Percentiles rank a stretch among this genome's conserved stretches.
Evolutionary conservation across 768 basidiomycete species (phyloP).

Genomic region (Leccinum truebloodii): DNA sequence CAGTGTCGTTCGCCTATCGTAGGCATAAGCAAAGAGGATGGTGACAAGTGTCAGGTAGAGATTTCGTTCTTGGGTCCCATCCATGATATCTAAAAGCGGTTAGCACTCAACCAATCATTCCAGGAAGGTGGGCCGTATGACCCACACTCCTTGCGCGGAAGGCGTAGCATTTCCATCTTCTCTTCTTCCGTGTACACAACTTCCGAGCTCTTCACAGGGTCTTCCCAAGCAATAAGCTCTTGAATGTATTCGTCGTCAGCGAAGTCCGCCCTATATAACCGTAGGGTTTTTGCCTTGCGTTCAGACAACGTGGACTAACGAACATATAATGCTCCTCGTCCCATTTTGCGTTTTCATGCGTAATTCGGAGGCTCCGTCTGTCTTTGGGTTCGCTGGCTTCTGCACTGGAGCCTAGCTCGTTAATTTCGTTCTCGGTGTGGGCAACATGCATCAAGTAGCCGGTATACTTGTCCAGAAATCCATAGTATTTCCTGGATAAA

Average conservation of each 20-base stretch:
- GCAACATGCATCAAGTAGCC: slow-evolving; percentile 74
- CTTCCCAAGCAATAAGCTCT: slow-evolving; percentile 66
- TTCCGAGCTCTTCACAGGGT: slow-evolving; percentile 46
- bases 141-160: slow-evolving; percentile 57
- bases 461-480: slow-evolving; percentile 72
- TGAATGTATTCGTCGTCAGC: slow-evolving; percentile 75
- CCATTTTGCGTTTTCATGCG: slow-evolving; percentile 76
- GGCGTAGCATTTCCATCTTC: slow-evolving; percentile 59
- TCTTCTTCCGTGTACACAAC: slow-evolving; percentile 72
- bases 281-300: slow-evolving; percentile 5
- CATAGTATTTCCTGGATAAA: slow-evolving; percentile 56
- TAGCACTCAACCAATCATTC: background rate
- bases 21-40: slow-evolving; percentile 77
- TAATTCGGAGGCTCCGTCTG: slow-evolving; percentile 52
- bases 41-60: slow-evolving; percentile 71
- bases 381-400: slow-evolving; percentile 55
- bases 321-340: slow-evolving; percentile 86
- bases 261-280: slow-evolving; percentile 67
- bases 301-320: slow-evolving; percentile 24
- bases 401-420: slow-evolving; percentile 70
- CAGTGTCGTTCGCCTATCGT: slow-evolving; percentile 77
- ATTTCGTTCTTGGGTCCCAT: slow-evolving; percentile 52
- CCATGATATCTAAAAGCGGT: slow-evolving; percentile 57
- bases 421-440: slow-evolving; percentile 80
- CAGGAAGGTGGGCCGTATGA: background rate